Evolutionary conservation across 257 asterid genomes (phyloP).

Genomic region (Thymus mandschuricus): DNA sequence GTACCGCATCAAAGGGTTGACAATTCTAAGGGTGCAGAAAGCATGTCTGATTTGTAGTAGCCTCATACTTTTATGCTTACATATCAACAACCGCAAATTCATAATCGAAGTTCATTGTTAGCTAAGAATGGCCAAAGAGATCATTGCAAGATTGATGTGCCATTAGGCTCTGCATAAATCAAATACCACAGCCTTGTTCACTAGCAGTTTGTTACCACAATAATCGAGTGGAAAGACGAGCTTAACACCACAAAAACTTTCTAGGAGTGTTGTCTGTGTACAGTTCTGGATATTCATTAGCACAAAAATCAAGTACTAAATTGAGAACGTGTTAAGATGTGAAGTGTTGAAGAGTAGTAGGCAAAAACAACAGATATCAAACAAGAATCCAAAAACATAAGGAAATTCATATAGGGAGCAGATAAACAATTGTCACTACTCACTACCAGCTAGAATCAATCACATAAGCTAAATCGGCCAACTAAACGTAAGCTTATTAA

Average conservation of each 20-base stretch:
- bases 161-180: neutral
- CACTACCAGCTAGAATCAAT: no score
- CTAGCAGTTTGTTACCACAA: neutral
- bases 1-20: no score
- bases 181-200: neutral
- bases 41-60: neutral
- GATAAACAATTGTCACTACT: slow-evolving; percentile 11
- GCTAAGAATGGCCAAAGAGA: neutral
- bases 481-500: slow-evolving; percentile 3
- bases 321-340: no score
- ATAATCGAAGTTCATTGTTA: neutral
- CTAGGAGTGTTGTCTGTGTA: neutral
- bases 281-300: neutral
- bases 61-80: neutral
- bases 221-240: neutral
- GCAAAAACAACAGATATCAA: neutral
- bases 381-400: neutral
- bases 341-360: neutral
- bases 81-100: neutral
- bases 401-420: slow-evolving; percentile 20
- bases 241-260: neutral
- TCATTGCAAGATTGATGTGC: neutral
- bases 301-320: slow-evolving; percentile 1
- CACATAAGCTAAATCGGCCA: slow-evolving; percentile 19
- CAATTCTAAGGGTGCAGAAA: neutral